Evolutionary conservation across 495 filamentous ascomycete genomes (phyloP).

Genomic region (Hyphodiscus hymeniophilus): DNA sequence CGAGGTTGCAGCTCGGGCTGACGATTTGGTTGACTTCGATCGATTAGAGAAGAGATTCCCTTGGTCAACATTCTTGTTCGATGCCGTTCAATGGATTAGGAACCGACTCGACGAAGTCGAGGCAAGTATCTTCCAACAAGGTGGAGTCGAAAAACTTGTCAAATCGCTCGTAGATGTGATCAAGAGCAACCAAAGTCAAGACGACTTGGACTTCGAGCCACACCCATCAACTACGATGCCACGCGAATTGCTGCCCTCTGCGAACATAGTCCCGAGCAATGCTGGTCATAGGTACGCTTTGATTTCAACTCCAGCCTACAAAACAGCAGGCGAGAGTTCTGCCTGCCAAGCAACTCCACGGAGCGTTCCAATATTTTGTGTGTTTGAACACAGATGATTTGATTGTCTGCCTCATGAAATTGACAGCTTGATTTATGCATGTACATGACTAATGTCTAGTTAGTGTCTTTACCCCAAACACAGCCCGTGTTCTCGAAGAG

Average conservation of each 20-base stretch:
- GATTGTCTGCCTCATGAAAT: too few species aligned
- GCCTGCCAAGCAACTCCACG: too few species aligned
- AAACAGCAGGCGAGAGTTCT: too few species aligned
- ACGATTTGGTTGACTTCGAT: constrained; percentile 26
- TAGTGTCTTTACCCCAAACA: background rate
- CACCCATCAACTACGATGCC: background rate
- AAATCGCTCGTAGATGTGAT: constrained; percentile 12
- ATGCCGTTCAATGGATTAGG: constrained; percentile 20
- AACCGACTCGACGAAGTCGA: constrained; percentile 23
- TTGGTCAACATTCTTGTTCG: constrained; percentile 24
- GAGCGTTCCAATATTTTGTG: too few species aligned
- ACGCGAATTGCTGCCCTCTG: constrained; percentile 1
- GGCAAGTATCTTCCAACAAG: constrained; percentile 16
- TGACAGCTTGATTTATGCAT: background rate
- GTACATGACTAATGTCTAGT: background rate
- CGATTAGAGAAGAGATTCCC: constrained; percentile 24
- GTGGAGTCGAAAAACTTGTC: constrained; percentile 21
- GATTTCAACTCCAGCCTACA: too few species aligned
- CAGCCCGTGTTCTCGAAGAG: background rate
- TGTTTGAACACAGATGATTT: too few species aligned
- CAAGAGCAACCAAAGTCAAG: constrained; percentile 10
- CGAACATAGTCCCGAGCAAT: constrained; percentile 3
- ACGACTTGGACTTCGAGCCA: constrained; percentile 4
- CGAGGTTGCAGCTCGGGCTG: constrained; percentile 11
- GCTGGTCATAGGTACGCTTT: constrained; percentile 9